These are phyloP conservation scores for Citrus sp. DNA, from an alignment of 345 rosid species.

Conservation along the genomic window DNA sequence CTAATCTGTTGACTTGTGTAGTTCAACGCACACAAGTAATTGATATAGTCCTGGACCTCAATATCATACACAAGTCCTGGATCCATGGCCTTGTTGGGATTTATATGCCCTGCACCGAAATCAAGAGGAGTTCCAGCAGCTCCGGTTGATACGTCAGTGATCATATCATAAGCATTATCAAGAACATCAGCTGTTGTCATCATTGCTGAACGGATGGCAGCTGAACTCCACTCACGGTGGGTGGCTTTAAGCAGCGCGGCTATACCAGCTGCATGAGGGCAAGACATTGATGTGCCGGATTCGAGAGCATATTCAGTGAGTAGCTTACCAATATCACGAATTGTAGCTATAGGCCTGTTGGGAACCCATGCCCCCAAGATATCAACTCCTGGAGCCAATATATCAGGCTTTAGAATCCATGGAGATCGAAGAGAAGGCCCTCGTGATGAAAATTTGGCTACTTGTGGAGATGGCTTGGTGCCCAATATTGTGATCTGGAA, in stretches of 20 bases:
- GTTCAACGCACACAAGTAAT: slow-evolving; percentile 39
- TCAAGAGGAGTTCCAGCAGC: slow-evolving; percentile 43
- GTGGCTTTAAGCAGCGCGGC: slow-evolving; percentile 35
- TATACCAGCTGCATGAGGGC: slow-evolving; percentile 43
- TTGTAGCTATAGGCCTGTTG: slow-evolving; percentile 20
- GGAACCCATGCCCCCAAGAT: slow-evolving; percentile 46
- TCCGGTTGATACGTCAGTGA: slow-evolving; percentile 32
- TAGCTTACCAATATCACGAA: slow-evolving; percentile 30
- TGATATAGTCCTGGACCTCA: slow-evolving; percentile 26
- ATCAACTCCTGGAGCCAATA: slow-evolving; percentile 43
- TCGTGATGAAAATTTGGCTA: slow-evolving; percentile 35
- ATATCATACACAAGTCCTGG: slow-evolving; percentile 49
- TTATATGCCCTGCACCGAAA: slow-evolving; percentile 45
- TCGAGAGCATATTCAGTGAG: slow-evolving; percentile 30
- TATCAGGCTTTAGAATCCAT: slow-evolving; percentile 45
- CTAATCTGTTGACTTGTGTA: slow-evolving; percentile 30
- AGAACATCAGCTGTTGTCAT: slow-evolving; percentile 42
- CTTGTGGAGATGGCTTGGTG: slow-evolving; percentile 39
- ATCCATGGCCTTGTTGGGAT: slow-evolving; percentile 38
- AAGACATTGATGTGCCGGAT: slow-evolving; percentile 47
- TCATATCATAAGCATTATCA: slow-evolving; percentile 21
- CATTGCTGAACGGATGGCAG: slow-evolving; percentile 47
- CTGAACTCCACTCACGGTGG: slow-evolving; percentile 38
- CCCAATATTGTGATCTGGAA: slow-evolving; percentile 31
- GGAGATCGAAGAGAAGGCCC: slow-evolving; percentile 38